Percentiles rank a stretch among this genome's conserved stretches.
phyloP scores from a whole-genome alignment of 2,329 filamentous ascomycete species.

The Cytospora schulzeri region DNA sequence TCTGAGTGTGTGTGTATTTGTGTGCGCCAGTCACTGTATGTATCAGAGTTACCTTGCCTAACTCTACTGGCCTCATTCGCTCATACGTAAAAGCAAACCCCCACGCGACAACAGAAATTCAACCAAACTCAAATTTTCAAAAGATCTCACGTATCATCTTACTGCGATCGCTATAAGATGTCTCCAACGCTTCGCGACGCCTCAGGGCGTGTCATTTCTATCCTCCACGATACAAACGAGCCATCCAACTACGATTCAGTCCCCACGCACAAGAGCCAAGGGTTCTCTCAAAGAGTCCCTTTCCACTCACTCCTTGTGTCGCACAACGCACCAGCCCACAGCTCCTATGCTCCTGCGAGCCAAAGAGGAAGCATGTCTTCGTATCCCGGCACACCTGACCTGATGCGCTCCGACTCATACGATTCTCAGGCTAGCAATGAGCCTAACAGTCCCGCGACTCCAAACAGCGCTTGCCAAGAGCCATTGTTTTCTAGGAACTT shows the following conservation, averaged over 20 bases:
- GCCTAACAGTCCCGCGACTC: slow-evolving; percentile 58
- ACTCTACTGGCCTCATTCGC: not conserved
- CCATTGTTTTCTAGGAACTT: slow-evolving; percentile 1
- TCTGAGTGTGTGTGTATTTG: not conserved
- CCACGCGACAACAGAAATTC: not conserved
- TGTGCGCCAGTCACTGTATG: not conserved
- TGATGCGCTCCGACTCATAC: slow-evolving; percentile 63
- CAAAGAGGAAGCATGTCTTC: slow-evolving; percentile 35
- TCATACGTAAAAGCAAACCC: not conserved
- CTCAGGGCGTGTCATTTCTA: slow-evolving; percentile 24
- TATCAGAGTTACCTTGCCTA: not conserved
- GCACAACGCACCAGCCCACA: slow-evolving; percentile 10
- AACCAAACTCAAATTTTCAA: not conserved
- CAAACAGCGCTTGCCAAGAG: slow-evolving; percentile 44
- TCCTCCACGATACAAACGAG: slow-evolving; percentile 21
- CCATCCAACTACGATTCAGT: slow-evolving; percentile 6
- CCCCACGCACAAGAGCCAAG: not conserved
- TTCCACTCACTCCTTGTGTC: slow-evolving; percentile 1
- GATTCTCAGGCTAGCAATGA: slow-evolving; percentile 61
- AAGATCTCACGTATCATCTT: not conserved
- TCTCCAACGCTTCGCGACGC: slow-evolving; percentile 21
- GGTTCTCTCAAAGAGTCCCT: not conserved
- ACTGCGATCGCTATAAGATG: slow-evolving; percentile 9
- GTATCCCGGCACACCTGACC: slow-evolving; percentile 56
- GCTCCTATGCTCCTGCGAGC: slow-evolving; percentile 3